phyloP scores from a whole-genome alignment of 306 rosid genomes.

The Vigna trinervia region DNA sequence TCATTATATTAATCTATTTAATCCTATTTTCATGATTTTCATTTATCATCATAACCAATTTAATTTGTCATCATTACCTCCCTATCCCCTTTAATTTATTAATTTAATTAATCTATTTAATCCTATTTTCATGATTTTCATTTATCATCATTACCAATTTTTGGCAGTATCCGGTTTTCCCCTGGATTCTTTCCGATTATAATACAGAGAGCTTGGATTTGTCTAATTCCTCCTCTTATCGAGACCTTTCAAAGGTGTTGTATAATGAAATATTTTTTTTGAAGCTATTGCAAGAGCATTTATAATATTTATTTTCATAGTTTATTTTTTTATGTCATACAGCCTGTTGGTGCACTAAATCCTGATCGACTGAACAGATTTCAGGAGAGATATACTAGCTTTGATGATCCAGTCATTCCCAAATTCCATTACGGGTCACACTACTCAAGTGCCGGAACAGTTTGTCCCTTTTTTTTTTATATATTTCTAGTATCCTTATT shows the following conservation, averaged over 20 bases:
- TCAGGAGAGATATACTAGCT: conserved; percentile 94
- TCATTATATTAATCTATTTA: conserved; percentile 33
- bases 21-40: conserved; percentile 40
- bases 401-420: conserved; percentile 97
- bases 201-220: conserved; percentile 85
- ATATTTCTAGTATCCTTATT: conserved; percentile 25
- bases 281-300: conserved; percentile 1
- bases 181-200: conserved; percentile 98
- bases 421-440: conserved; percentile 98
- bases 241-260: conserved; percentile 94
- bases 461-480: conserved; percentile 50
- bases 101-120: conserved; percentile 30
- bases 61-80: conserved; percentile 27
- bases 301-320: neutral
- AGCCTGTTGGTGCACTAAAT: conserved; percentile 95
- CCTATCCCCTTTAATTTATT: conserved; percentile 1
- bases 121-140: conserved; percentile 41
- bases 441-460: conserved; percentile 99
- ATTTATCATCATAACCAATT: conserved; percentile 31
- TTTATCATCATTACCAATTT: conserved; percentile 34
- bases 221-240: conserved; percentile 79
- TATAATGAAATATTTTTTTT: conserved; percentile 40
- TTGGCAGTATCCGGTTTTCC: conserved; percentile 97
- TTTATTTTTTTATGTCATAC: conserved; percentile 48
- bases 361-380: conserved; percentile 80